A percentile compares a stretch with the other conserved stretches of the same genome.
Evolutionary conservation across 1,139 yeast species (phyloP).

Genomic region (Scheffersomyces segobiensis): DNA sequence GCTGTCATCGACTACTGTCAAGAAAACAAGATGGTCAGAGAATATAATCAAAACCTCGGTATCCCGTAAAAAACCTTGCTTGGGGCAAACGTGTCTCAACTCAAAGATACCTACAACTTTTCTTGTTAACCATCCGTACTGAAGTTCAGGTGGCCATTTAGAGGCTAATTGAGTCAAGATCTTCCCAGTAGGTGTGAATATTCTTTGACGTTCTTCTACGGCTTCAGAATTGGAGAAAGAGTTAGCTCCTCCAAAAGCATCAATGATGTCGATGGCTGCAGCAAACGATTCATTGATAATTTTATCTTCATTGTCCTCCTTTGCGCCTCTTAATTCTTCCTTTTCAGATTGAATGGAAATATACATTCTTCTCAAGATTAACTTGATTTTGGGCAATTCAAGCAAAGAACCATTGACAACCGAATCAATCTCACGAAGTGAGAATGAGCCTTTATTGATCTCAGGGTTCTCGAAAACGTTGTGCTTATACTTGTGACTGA

Average conservation of each 20-base stretch:
- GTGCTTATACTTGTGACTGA: slow-evolving; percentile 46
- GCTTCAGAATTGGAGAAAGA: slow-evolving; percentile 13
- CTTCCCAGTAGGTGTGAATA: slow-evolving; percentile 91
- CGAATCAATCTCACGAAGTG: slow-evolving; percentile 64
- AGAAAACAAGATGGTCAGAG: slow-evolving; percentile 73
- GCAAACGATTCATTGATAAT: slow-evolving; percentile 43
- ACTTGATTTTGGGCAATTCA: slow-evolving; percentile 68
- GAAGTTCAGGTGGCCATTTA: slow-evolving; percentile 85
- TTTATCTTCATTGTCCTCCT: slow-evolving; percentile 12
- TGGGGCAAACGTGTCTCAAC: slow-evolving; percentile 32
- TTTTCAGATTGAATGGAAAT: slow-evolving; percentile 24
- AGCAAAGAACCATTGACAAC: slow-evolving; percentile 65
- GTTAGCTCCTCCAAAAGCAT: slow-evolving; percentile 70
- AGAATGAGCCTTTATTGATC: slow-evolving; percentile 40
- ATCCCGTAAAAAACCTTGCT: slow-evolving; percentile 24
- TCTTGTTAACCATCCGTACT: slow-evolving; percentile 84
- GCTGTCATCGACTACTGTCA: slow-evolving; percentile 48
- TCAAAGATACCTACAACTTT: slow-evolving; percentile 84
- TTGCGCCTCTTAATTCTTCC: slow-evolving; percentile 9
- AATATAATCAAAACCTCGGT: slow-evolving; percentile 69
- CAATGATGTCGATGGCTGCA: slow-evolving; percentile 65
- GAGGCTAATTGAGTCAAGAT: slow-evolving; percentile 79
- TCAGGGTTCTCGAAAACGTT: slow-evolving; percentile 38
- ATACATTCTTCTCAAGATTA: slow-evolving; percentile 61
- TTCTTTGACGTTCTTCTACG: slow-evolving; percentile 55